Base-by-base conservation (phyloP, 2,329 filamentous ascomycete genomes). In the Neurospora crassa region DNA sequence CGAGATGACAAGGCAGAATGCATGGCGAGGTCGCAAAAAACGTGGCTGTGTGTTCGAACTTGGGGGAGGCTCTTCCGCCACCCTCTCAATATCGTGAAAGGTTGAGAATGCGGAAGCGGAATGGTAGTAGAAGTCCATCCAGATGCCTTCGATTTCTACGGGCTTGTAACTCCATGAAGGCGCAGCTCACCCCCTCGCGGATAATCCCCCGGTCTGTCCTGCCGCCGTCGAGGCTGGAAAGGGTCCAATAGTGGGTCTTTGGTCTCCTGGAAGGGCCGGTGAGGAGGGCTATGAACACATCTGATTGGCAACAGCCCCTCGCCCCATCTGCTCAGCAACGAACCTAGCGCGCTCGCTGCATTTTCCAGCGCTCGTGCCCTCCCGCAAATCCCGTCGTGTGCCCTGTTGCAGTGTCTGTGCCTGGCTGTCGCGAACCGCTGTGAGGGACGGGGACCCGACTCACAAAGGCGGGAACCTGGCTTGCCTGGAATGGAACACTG, bases 1-100 rank as follows among this genome's bases (percentile, higher is more conserved):
- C 29, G n/a, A 20, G 12, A 40, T 16, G 42, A 63, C 68, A n/a
- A 70, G 69, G 69, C 69, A 70, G 47, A 70, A 41, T 70, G 20
- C 43, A 70, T 70, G 69, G 69, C 29, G 53, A 63, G 24, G 29
- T 63, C 53, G 29, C 45, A 63, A 70, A 67, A 40, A 24, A 47
- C 2, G 68, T 63, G 69, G 69, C 69, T 70, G 69, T 67, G 69
- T 37, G 47, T 18, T 24, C 29, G 68, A n/a, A 16, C 47, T 47
- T 70, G 53, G 16, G 34, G 24, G 53, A 63, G 29, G 29, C 53
- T 63, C 53, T 63, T 63, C 53, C 53, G 29, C 53, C 53, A 63
- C 29, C 53, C 29, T 63, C 29, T 34, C 16, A 18, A n/a, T 11
- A 63, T 63, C 29, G 53, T 37, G 8, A 63, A 63, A 37, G 37